Evolutionary conservation across 140 eudicot genomes (phyloP), one percentile per base, ranked within the genome.

Genomic region (Artemisia princeps): DNA sequence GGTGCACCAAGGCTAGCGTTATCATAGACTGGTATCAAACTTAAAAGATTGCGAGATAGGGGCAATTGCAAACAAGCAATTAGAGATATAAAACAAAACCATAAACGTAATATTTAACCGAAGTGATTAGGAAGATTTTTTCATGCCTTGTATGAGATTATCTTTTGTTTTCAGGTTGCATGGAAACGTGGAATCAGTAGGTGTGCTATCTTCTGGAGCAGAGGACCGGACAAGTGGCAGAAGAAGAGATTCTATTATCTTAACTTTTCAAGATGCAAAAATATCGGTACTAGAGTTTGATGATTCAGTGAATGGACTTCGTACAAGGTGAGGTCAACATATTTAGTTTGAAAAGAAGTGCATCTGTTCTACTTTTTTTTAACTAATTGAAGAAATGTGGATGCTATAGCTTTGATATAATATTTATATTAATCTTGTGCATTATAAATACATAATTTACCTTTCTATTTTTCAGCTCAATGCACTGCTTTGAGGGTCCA

Each of bases 401-500:
- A 59, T 5, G 48, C 20, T 4, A 26, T 40, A 40, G 53, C 28
- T 62, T 37, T 10, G 9, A 37, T 6, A 37, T 37, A 1, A 6
- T 33, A 33, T 33, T 33, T 33, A 37, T 37, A 37, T 37, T 37
- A 50, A 50, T 51, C 45, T 19, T 61, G 4, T 71, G 42, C 22
- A 33, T 60, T 48, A 11, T 56, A 57, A 37, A 37, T 37, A 37
- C 44, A 6, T 37, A 37, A 37, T 37, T 37, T 37, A 0, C 10
- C 44, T 64, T 61, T 65, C 0, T 55, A 51, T 22, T 22, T 46
- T 74, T 54, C 89, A 92, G 98, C 71, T 92, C 98, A 15, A 76
- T 92, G 96, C 98, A 92, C 72, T 92, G 96, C 88, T 92, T 88
- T 78, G 98, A 92, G 79, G 96, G 98, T 60, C 92, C 96, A 53